These are phyloP conservation scores for Chrysoporthe austroafricana DNA, from an alignment of 2,329 filamentous ascomycete genomes.

Conservation along the genomic window DNA sequence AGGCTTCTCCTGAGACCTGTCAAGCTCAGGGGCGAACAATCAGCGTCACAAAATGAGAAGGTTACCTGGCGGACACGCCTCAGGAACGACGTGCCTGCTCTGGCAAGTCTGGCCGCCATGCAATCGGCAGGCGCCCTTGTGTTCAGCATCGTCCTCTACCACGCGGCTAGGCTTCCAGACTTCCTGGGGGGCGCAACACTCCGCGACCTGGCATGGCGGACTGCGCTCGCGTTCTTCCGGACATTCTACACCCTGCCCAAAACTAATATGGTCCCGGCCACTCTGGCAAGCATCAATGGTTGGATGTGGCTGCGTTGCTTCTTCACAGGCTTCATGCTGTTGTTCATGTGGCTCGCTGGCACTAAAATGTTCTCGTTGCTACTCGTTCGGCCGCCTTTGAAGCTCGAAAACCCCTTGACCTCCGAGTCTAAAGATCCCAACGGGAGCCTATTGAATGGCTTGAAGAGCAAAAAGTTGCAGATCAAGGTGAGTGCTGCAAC, in stretches of 20 bases:
- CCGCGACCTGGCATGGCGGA: conserved; percentile 67
- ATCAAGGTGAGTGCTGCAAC: conserved; percentile 59
- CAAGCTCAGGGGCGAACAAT: conserved; percentile 32
- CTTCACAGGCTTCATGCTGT: conserved; percentile 67
- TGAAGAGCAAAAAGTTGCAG: conserved; percentile 81
- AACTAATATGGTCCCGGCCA: conserved; percentile 64
- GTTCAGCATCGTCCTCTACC: conserved; percentile 60
- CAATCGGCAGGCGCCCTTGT: conserved; percentile 53
- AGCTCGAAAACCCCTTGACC: conserved; percentile 83
- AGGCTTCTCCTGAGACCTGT: conserved; percentile 56
- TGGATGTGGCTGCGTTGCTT: conserved; percentile 49
- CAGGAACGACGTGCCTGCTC: conserved; percentile 43
- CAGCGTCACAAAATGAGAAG: conserved; percentile 30
- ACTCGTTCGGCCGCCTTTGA: conserved; percentile 78
- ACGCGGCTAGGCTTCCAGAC: conserved; percentile 7
- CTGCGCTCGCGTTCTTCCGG: conserved; percentile 71
- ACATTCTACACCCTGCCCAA: conserved; percentile 77
- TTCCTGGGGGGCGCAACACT: conserved; percentile 40
- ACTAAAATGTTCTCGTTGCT: conserved; percentile 82
- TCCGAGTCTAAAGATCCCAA: conserved; percentile 88
- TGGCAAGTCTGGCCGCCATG: conserved; percentile 45
- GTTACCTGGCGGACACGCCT: conserved; percentile 42
- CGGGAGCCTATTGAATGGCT: conserved; percentile 80
- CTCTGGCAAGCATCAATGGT: conserved; percentile 41
- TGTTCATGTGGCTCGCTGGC: conserved; percentile 74